phyloP scores from a whole-genome alignment of 1,139 yeast genomes.

The Komagataea norvegica region DNA sequence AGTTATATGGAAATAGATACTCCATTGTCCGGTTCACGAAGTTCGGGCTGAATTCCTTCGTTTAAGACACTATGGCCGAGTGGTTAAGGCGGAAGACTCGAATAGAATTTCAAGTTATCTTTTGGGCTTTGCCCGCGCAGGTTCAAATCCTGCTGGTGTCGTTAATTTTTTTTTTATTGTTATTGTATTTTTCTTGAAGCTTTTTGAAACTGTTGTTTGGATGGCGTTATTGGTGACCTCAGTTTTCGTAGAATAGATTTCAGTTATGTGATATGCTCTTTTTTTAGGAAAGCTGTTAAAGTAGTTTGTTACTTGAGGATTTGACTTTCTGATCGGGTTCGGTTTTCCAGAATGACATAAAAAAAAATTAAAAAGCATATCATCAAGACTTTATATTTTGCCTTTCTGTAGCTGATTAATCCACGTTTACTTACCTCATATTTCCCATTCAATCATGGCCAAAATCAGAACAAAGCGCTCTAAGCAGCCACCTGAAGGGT shows the following conservation, averaged over 20 bases:
- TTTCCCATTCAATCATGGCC: too few species aligned
- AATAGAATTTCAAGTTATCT: constrained; percentile 44
- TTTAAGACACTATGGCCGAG: constrained; percentile 64
- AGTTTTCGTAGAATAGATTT: too few species aligned
- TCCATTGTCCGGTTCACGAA: not conserved
- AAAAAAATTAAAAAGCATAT: too few species aligned
- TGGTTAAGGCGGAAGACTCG: constrained; percentile 82
- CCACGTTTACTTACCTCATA: not conserved
- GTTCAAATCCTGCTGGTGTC: constrained; percentile 90
- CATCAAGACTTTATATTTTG: too few species aligned
- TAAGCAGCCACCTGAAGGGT: constrained; percentile 70
- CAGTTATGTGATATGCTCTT: too few species aligned
- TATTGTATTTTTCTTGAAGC: not conserved
- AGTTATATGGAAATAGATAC: too few species aligned
- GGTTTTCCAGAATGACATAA: too few species aligned
- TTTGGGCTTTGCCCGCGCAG: constrained; percentile 88
- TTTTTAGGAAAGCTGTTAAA: too few species aligned
- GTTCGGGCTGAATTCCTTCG: not conserved
- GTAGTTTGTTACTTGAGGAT: too few species aligned
- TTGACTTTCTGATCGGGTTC: too few species aligned
- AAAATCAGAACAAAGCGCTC: constrained; percentile 34
- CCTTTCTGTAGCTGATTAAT: not conserved
- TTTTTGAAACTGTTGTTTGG: too few species aligned
- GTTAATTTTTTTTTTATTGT: constrained; percentile 34
- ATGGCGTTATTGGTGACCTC: too few species aligned